Evolutionary conservation across 2,329 filamentous ascomycete genomes (phyloP), one percentile per base, ranked within the genome.

Genomic region (Penicillium expansum): DNA sequence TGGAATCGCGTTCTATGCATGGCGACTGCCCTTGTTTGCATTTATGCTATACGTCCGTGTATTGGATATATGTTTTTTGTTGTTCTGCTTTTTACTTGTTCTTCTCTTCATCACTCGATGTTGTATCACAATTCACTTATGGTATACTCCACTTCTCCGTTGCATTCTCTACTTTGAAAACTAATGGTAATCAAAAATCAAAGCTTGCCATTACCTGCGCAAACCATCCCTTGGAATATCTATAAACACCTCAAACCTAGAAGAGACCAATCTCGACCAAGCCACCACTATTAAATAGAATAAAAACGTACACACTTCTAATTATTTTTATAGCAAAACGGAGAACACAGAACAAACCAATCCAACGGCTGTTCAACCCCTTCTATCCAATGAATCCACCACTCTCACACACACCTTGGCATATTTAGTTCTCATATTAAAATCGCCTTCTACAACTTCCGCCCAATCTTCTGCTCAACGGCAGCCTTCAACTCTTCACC

Each of bases 381-480:
- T 56, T 52, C 37, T 51, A 55, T 56, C 27, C 14, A 43, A 39
- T 16, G 29, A 32, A 32, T 14, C 18, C 29, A 32, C 18, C 29
- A 18, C 37, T 14, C 18, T 33, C 24, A 24, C 24, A 24, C 24
- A 24, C 18, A 33, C 10, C 29, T 11, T 2, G 29, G 29, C 29
- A 30, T 3, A 30, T 30, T 30, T 13, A 39, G 18, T 22, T 24
- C 37, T 24, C 16, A 42, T 8, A 16, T 13, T 16, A 32, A 20
- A 48, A 33, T 30, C 9, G 45, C 24, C 20, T 24, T 60, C 43
- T 57, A 67, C 22, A 77, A 71, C 70, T 80, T 79, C 51, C 80
- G 72, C 56, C 83, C 82, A 29, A 81, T 67, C 58, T 75, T 80
- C 59, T 76, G 68, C 68, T 81, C 78, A 52, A 85, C 76, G 57